Evolutionary conservation across 2,329 filamentous ascomycete genomes (phyloP).

Genomic region (Beauveria australis): DNA sequence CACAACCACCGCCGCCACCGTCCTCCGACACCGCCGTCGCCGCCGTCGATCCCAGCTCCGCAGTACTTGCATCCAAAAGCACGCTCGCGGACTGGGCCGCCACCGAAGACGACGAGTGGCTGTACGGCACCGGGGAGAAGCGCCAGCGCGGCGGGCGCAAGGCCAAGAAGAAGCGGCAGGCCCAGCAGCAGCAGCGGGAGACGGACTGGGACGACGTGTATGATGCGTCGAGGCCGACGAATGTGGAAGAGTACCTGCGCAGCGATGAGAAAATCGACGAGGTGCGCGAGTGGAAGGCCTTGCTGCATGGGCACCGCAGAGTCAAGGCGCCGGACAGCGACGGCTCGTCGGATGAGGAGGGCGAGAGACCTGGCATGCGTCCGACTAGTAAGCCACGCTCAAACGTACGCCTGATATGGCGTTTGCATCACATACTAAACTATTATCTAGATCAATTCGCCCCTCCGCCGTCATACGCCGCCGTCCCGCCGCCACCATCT

Average conservation of each 20-base stretch:
- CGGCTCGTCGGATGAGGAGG: conserved; percentile 31
- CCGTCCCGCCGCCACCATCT: conserved; percentile 47
- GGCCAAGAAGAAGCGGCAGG: conserved; percentile 61
- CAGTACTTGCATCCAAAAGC: conserved; percentile 44
- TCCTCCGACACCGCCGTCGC: conserved; percentile 28
- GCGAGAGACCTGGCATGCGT: conserved; percentile 19
- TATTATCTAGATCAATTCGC: conserved; percentile 46
- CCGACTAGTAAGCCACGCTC: conserved; percentile 25
- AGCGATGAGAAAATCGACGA: conserved; percentile 79
- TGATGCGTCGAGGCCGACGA: conserved; percentile 74
- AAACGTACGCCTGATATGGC: neutral
- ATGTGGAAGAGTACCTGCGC: conserved; percentile 73
- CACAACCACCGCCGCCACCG: conserved; percentile 20
- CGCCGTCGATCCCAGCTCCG: conserved; percentile 29
- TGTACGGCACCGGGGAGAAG: conserved; percentile 55
- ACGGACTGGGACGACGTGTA: conserved; percentile 92
- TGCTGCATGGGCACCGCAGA: conserved; percentile 65
- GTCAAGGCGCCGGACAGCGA: conserved; percentile 34
- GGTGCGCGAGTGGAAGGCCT: conserved; percentile 75
- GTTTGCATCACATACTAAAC: conserved; percentile 15
- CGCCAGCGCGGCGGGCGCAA: conserved; percentile 70
- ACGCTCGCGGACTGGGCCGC: conserved; percentile 75
- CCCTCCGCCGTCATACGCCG: conserved; percentile 47
- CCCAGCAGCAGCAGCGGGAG: conserved; percentile 42
- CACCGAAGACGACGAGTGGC: conserved; percentile 72